These are phyloP conservation scores for Borovskyia barvae DNA, from an alignment of 208 protist species.

Conservation along the genomic window DNA sequence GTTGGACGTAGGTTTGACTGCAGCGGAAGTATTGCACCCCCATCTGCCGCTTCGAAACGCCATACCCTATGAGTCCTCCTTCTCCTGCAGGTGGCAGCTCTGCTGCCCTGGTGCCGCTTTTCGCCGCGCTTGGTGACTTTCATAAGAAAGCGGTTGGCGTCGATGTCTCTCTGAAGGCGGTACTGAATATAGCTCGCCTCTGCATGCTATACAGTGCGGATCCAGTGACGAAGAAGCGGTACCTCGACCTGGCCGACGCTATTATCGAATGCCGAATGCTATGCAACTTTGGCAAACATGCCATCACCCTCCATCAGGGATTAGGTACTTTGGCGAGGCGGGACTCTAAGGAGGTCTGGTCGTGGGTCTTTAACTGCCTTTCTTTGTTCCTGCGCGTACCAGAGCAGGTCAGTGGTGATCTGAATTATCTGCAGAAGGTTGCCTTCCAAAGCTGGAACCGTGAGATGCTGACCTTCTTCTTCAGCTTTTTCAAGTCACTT, in stretches of 20 bases:
- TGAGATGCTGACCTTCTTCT: conserved; percentile 60
- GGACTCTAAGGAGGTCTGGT: conserved; percentile 27
- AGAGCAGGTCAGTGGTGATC: conserved; percentile 83
- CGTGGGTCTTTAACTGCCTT: conserved; percentile 52
- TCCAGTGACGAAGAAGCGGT: conserved; percentile 29
- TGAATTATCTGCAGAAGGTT: conserved; percentile 83
- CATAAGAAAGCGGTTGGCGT: conserved; percentile 76
- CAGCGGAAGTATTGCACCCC: too few relatives aligned
- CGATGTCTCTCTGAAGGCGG: conserved; percentile 80
- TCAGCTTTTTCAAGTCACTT: conserved; percentile 89
- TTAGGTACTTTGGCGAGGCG: conserved; percentile 24
- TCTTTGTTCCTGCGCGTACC: conserved; percentile 65
- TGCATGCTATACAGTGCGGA: conserved; percentile 48
- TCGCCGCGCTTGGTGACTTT: conserved; percentile 57
- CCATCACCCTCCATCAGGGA: conserved; percentile 52
- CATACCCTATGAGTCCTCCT: conserved; percentile 8
- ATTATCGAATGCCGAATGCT: conserved; percentile 91
- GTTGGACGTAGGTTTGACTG: too few relatives aligned
- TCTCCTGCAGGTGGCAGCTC: conserved; percentile 9
- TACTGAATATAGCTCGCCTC: conserved; percentile 62
- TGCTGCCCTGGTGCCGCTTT: conserved; percentile 29
- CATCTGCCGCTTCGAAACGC: too few relatives aligned
- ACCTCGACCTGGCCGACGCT: conserved; percentile 40
- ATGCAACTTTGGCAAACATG: conserved; percentile 69
- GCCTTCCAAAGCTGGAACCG: conserved; percentile 76